These are phyloP conservation scores for Leccinum pellstonianum DNA, from an alignment of 768 basidiomycete genomes.

Conservation along the genomic window DNA sequence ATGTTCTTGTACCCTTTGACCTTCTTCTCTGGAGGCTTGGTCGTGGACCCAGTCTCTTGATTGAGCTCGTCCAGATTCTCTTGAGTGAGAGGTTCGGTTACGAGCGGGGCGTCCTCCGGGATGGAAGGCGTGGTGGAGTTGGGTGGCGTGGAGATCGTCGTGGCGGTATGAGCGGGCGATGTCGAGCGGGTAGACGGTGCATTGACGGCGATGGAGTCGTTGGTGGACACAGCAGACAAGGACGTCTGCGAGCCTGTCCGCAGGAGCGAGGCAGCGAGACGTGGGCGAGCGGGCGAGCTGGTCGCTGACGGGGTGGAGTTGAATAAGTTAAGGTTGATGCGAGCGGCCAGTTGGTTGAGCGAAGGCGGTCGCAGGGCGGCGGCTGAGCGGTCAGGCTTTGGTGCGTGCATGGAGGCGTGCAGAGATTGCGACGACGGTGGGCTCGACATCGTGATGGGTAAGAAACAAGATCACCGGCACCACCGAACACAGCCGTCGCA, in stretches of 20 bases:
- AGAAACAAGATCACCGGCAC: conserved; percentile 13
- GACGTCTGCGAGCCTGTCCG: conserved; percentile 60
- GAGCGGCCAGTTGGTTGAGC: conserved; percentile 78
- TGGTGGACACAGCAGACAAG: conserved; percentile 44
- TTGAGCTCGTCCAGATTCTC: conserved; percentile 68
- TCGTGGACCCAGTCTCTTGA: conserved; percentile 43
- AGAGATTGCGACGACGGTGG: conserved; percentile 31
- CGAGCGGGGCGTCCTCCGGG: conserved; percentile 36
- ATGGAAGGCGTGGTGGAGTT: conserved; percentile 42
- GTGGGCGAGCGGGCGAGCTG: conserved; percentile 49
- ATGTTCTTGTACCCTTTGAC: conserved; percentile 81
- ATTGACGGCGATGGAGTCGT: conserved; percentile 69
- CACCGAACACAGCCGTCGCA: background rate
- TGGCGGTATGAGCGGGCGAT: conserved; percentile 57
- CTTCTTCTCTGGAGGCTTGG: conserved; percentile 36
- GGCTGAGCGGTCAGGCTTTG: conserved; percentile 39
- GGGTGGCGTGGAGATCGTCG: conserved; percentile 39
- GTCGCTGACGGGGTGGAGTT: conserved; percentile 23
- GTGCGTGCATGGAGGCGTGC: conserved; percentile 33
- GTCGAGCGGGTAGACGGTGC: conserved; percentile 63
- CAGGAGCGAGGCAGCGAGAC: conserved; percentile 70
- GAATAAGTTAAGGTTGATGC: conserved; percentile 52
- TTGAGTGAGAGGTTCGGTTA: conserved; percentile 51
- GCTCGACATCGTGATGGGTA: conserved; percentile 30
- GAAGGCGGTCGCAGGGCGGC: conserved; percentile 56